A percentile compares a stretch with the other conserved stretches of the same genome.
Conservation (phyloP, 2,329 filamentous ascomycete species). For the Neonectria coccinea region DNA sequence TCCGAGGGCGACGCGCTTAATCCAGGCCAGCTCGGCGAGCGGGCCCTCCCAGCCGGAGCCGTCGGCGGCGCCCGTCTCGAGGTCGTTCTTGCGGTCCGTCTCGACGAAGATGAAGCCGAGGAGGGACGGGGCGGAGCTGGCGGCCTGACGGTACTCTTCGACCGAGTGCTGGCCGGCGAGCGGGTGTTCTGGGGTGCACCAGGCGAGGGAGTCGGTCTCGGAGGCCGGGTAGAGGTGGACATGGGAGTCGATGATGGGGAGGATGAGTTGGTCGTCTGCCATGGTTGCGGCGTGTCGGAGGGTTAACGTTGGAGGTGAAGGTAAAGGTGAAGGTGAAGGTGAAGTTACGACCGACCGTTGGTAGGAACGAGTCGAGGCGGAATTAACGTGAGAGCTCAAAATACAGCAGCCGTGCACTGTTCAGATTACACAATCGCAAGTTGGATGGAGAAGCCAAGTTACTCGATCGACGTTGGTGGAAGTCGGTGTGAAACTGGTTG, state of each 20-base stretch:
- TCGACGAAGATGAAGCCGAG: conserved; percentile 86
- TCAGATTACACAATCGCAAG: neutral
- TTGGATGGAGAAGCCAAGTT: conserved; percentile 7
- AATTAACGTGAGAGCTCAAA: neutral
- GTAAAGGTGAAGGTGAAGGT: neutral
- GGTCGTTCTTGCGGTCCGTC: conserved; percentile 77
- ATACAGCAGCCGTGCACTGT: neutral
- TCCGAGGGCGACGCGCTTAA: conserved; percentile 74
- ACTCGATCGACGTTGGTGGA: conserved; percentile 13
- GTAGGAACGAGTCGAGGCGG: neutral
- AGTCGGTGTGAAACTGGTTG: conserved; percentile 21
- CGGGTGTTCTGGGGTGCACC: conserved; percentile 71
- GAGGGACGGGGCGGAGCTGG: conserved; percentile 57
- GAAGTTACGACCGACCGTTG: neutral
- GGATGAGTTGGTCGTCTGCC: conserved; percentile 55
- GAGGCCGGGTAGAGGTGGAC: conserved; percentile 85
- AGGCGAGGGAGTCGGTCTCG: conserved; percentile 75
- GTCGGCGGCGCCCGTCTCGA: conserved; percentile 59
- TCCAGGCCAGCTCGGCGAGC: conserved; percentile 77
- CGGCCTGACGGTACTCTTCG: conserved; percentile 68
- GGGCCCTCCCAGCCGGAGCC: conserved; percentile 73
- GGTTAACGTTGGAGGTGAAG: neutral
- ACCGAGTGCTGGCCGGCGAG: conserved; percentile 74
- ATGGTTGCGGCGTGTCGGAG: conserved; percentile 41
- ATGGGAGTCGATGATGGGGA: conserved; percentile 86